Evolutionary conservation across 2,329 filamentous ascomycete species (phyloP).

Genomic region (Bipolaris cookei): DNA sequence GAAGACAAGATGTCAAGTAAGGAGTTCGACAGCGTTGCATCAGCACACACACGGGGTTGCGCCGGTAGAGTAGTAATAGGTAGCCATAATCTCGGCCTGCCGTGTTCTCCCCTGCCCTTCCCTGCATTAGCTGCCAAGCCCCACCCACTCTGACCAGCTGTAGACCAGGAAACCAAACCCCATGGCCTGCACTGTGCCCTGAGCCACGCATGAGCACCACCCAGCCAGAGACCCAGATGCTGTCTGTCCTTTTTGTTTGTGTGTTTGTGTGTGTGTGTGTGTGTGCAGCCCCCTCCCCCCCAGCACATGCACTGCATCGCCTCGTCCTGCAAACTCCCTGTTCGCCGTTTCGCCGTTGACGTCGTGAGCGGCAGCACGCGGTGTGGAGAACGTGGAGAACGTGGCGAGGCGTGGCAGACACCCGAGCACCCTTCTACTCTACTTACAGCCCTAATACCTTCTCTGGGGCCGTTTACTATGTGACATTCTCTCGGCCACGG

Average conservation of each 20-base stretch:
- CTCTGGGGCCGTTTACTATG: background rate
- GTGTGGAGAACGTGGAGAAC: slow-evolving; percentile 1
- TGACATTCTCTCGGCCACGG: background rate
- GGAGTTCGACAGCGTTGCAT: slow-evolving; percentile 5
- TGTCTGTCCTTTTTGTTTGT: background rate
- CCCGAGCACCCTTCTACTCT: background rate
- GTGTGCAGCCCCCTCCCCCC: too few species aligned
- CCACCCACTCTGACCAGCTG: slow-evolving; percentile 15
- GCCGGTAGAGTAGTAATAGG: slow-evolving; percentile 24
- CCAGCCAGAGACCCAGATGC: background rate
- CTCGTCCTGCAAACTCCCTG: too few species aligned
- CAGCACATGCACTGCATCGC: too few species aligned
- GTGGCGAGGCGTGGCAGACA: slow-evolving; percentile 4
- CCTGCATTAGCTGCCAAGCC: slow-evolving; percentile 29
- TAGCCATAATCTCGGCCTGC: slow-evolving; percentile 23
- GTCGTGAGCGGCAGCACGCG: background rate
- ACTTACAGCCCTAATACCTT: background rate
- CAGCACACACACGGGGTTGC: slow-evolving; percentile 16
- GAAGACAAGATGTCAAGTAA: slow-evolving; percentile 14
- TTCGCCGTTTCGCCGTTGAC: background rate
- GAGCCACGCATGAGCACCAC: background rate
- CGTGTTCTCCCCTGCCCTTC: slow-evolving; percentile 8
- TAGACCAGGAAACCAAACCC: slow-evolving; percentile 27
- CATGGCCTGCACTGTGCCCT: slow-evolving; percentile 6
- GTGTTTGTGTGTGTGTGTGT: too few species aligned